Evolutionary conservation across 169 alveolate species (phyloP).

Genomic region (Cryptosporidium ubiquitum): DNA sequence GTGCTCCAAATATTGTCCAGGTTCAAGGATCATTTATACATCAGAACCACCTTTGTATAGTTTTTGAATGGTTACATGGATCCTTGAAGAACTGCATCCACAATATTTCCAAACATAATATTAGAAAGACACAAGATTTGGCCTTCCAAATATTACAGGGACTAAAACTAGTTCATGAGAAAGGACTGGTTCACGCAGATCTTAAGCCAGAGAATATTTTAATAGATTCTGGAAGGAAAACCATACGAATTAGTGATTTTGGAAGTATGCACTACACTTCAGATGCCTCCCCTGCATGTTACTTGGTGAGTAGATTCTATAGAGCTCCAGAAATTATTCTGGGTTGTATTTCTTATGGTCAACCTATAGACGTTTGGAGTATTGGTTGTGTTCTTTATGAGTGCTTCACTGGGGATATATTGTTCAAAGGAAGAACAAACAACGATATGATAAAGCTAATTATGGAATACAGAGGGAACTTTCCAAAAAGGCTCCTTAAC

Average conservation of each 20-base stretch:
- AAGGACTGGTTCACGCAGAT: constrained; percentile 45
- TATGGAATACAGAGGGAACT: constrained; percentile 94
- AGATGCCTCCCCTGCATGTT: constrained; percentile 91
- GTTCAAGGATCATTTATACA: constrained; percentile 83
- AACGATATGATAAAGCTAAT: constrained; percentile 95
- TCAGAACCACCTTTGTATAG: constrained; percentile 90
- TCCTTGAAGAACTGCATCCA: constrained; percentile 83
- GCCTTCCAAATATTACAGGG: constrained; percentile 55
- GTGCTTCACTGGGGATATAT: constrained; percentile 95
- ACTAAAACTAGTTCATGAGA: constrained; percentile 39
- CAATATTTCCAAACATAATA: constrained; percentile 7
- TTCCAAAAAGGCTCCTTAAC: constrained; percentile 90
- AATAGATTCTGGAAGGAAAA: constrained; percentile 85
- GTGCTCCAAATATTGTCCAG: constrained; percentile 86
- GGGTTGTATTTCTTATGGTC: constrained; percentile 90
- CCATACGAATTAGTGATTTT: constrained; percentile 94
- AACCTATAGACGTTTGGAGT: constrained; percentile 95
- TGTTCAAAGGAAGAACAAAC: constrained; percentile 94
- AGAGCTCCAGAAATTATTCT: constrained; percentile 98
- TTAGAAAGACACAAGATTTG: not conserved
- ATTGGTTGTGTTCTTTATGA: constrained; percentile 96
- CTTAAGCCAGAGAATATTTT: constrained; percentile 96
- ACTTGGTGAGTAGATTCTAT: constrained; percentile 94
- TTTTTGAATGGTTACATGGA: constrained; percentile 92
- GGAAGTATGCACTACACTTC: constrained; percentile 93